A percentile compares a stretch with the other conserved stretches of the same genome.
These are phyloP conservation scores for Closterium sp. DNA, from an alignment of 139 green algal species.

Conservation along the genomic window DNA sequence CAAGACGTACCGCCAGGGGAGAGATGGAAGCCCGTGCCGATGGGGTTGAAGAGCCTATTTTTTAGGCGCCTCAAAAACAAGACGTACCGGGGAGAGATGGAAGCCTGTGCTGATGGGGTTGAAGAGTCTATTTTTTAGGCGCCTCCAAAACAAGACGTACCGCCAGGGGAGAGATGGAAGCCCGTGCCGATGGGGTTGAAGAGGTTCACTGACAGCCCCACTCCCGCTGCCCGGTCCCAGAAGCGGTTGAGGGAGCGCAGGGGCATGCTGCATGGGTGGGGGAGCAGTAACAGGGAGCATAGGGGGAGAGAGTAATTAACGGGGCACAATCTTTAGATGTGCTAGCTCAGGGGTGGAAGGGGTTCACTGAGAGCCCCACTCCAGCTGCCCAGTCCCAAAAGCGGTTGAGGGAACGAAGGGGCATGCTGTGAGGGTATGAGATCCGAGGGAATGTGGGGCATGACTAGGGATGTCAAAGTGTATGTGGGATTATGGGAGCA, in stretches of 20 bases:
- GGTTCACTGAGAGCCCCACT: not conserved
- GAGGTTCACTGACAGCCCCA: slow-evolving; percentile 27
- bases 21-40: too few relatives aligned
- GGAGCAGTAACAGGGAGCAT: not conserved
- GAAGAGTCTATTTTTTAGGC: too few relatives aligned
- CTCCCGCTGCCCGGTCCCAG: slow-evolving; percentile 4
- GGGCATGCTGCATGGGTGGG: not conserved
- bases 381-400: slow-evolving; percentile 11
- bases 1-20: too few relatives aligned
- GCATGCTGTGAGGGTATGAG: not conserved
- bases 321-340: not conserved
- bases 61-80: too few relatives aligned
- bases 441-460: too few relatives aligned
- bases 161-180: slow-evolving; percentile 35
- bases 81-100: not conserved
- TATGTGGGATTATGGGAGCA: too few relatives aligned
- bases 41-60: too few relatives aligned
- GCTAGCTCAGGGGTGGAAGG: slow-evolving; percentile 20
- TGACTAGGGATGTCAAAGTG: too few relatives aligned
- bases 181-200: slow-evolving; percentile 44
- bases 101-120: not conserved
- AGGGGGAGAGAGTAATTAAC: not conserved
- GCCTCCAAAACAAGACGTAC: not conserved
- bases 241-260: not conserved
- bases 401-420: not conserved